Base-by-base conservation (phyloP, 306 rosid genomes). In the Fragaria iinumae region DNA sequence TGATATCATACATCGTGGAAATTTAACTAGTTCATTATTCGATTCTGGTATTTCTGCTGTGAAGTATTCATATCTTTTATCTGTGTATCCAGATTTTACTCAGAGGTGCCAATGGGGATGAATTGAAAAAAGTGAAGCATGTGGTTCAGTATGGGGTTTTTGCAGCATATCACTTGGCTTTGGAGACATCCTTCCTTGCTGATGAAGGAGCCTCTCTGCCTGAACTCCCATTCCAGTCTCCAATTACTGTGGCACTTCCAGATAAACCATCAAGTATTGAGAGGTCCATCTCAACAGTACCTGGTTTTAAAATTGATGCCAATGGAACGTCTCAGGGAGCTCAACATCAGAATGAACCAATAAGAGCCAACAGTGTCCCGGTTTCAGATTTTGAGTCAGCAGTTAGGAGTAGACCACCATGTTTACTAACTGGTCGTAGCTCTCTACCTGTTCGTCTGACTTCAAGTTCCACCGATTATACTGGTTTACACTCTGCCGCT, bases 141-240 rank as follows among this genome's bases (percentile, higher is more conserved):
- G 99, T 93, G 73, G 80, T 96, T 86, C 99, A 96, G 85, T 93
- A 91, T 85, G 98, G 93, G 82, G 85, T 93, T 83, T 96, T 96
- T 81, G 99, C 99, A 39, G 99, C 99, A 34, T 96, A 92, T 88
- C 98, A 96, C 82, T 91, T 96, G 86, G 98, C 97, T 77, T 25
- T 96, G 87, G 99, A 96, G 91, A 93, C 97, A 60, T 96, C 97
- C 74, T 96, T 96, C 84, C 99, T 96, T 76, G 99, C 99, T 49
- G 98, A 96, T 49, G 99, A 96, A 88, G 98, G 99, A 78, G 99
- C 93, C 72, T 85, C 96, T 71, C 71, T 96, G 79, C 99, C 99
- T 32, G 99, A 91, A 80, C 82, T 92, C 76, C 96, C 93, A 21
- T 82, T 91, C 59, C 86, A 87, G 80, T 83, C 94, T 82, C 90